Percentiles rank a stretch among this genome's conserved stretches.
Evolutionary conservation across 78 protist species (phyloP).

Genomic region (Tieghemostelium lacteum): DNA sequence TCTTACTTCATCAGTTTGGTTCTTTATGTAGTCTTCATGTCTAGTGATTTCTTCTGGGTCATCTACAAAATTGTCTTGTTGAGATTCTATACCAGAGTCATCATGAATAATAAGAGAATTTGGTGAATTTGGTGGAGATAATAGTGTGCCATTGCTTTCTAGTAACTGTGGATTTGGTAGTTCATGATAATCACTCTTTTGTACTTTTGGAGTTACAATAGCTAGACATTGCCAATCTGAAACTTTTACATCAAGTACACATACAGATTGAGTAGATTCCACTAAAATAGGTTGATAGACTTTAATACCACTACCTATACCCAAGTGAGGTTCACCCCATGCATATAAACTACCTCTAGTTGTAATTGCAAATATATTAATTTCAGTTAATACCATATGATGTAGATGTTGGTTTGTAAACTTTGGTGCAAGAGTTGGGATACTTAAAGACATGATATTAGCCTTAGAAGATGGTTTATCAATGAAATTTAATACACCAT

Average conservation of each 20-base stretch:
- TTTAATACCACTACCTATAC: constrained; percentile 34
- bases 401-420: neutral
- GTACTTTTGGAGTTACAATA: neutral
- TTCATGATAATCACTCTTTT: neutral
- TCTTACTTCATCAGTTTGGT: constrained; percentile 14
- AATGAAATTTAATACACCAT: neutral
- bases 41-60: constrained; percentile 4
- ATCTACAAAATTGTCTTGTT: neutral
- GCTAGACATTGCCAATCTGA: constrained; percentile 24
- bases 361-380: constrained; percentile 14
- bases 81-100: neutral
- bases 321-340: constrained; percentile 26
- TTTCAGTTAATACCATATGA: neutral
- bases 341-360: constrained; percentile 3
- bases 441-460: neutral
- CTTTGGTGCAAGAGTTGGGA: neutral
- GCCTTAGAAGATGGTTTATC: neutral
- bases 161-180: neutral
- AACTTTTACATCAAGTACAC: neutral
- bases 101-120: neutral
- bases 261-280: neutral
- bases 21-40: constrained; percentile 25
- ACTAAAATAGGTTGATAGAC: neutral
- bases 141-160: constrained; percentile 1
- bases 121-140: constrained; percentile 28